These are phyloP conservation scores for Jaltomata sinuosa DNA, from an alignment of 257 asterid genomes.

Conservation along the genomic window DNA sequence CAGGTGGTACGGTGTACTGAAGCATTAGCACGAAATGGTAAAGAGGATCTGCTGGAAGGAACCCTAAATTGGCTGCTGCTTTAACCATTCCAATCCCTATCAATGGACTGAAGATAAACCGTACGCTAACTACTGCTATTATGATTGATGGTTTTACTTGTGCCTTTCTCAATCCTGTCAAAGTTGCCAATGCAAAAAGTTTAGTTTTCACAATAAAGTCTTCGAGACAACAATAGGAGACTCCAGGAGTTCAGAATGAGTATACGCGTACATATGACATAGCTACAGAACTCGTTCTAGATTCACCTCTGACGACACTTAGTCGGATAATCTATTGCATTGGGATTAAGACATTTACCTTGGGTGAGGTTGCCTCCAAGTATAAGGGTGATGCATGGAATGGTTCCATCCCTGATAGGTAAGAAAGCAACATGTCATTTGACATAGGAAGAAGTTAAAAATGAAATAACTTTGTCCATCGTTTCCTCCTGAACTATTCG, in stretches of 20 bases:
- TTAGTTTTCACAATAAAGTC: background rate
- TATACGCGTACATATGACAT: background rate
- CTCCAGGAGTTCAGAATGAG: background rate
- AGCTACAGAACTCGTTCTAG: too few relatives aligned
- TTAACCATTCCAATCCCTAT: constrained; percentile 61
- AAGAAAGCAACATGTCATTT: background rate
- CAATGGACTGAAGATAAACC: constrained; percentile 55
- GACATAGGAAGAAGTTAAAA: background rate
- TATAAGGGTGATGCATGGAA: constrained; percentile 81
- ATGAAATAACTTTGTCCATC: too few relatives aligned
- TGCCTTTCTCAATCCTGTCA: constrained; percentile 58
- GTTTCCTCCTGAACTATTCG: too few relatives aligned
- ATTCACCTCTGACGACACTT: background rate
- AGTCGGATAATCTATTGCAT: background rate
- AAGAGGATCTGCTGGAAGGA: constrained; percentile 77
- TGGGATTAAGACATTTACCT: constrained; percentile 29
- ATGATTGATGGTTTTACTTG: constrained; percentile 25
- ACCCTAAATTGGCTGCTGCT: constrained; percentile 56
- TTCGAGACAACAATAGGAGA: background rate
- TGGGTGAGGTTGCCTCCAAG: constrained; percentile 85
- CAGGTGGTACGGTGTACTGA: constrained; percentile 87
- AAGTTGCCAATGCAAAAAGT: background rate
- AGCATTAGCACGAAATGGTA: constrained; percentile 74
- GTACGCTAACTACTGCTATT: constrained; percentile 46
- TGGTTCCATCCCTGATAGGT: constrained; percentile 58